Evolutionary conservation across 768 basidiomycete species (phyloP).

Genomic region (Tremella fuciformis): DNA sequence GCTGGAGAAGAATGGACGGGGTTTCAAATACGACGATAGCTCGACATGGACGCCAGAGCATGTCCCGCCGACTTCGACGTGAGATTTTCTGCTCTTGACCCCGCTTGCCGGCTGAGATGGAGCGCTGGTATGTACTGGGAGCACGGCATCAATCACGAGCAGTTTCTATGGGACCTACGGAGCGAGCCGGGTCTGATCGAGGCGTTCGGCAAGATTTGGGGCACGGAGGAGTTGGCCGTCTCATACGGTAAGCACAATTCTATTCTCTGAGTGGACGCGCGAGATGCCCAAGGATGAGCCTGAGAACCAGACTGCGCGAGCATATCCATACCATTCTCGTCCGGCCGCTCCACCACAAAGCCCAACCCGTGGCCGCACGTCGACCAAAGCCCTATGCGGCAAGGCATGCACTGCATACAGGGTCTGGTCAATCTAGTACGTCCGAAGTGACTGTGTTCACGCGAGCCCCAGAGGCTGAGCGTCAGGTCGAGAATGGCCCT

Average conservation of each 20-base stretch:
- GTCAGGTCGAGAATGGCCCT: slow-evolving; percentile 49
- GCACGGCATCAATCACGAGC: slow-evolving; percentile 29
- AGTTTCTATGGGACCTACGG: no score
- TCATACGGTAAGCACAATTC: slow-evolving; percentile 28
- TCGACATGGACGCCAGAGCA: slow-evolving; percentile 34
- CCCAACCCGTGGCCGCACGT: slow-evolving; percentile 36
- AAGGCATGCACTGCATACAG: slow-evolving; percentile 19
- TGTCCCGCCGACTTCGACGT: slow-evolving; percentile 25
- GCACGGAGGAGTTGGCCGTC: slow-evolving; percentile 27
- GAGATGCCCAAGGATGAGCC: no score
- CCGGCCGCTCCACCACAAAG: slow-evolving; percentile 14
- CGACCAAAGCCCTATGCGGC: slow-evolving; percentile 22
- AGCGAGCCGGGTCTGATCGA: slow-evolving; percentile 31
- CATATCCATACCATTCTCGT: slow-evolving; percentile 27
- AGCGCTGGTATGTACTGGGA: slow-evolving; percentile 14
- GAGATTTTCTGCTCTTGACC: background rate
- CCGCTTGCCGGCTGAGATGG: background rate
- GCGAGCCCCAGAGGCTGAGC: no score
- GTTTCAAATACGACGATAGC: slow-evolving; percentile 44
- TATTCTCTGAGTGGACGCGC: no score
- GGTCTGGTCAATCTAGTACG: slow-evolving; percentile 37
- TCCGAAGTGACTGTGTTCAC: no score
- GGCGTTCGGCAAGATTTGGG: slow-evolving; percentile 39
- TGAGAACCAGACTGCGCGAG: slow-evolving; percentile 32
- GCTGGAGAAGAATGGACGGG: slow-evolving; percentile 40